Percentiles rank a stretch among this genome's conserved stretches.
Evolutionary conservation across 129 eudicot species (phyloP).

Genomic region (Centrapalus pauciflorus): DNA sequence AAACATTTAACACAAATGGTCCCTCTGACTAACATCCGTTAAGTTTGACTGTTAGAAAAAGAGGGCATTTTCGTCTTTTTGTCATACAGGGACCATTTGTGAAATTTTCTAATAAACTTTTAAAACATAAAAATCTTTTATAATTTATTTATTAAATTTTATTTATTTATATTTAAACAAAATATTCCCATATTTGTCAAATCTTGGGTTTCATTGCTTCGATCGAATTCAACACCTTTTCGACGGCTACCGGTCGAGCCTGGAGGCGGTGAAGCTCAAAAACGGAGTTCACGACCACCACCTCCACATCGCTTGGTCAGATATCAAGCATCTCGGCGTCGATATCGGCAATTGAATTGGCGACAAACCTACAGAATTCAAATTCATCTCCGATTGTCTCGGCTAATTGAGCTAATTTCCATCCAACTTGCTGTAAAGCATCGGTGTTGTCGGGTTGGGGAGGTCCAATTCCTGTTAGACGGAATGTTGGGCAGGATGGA

Average conservation of each 20-base stretch:
- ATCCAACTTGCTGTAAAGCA: constrained; percentile 75
- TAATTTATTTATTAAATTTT: no score
- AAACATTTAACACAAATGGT: no score
- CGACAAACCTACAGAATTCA: constrained; percentile 62
- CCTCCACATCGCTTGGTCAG: constrained; percentile 44
- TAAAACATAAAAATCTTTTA: no score
- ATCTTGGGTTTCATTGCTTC: constrained; percentile 68
- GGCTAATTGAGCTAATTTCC: constrained; percentile 72
- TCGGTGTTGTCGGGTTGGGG: constrained; percentile 79
- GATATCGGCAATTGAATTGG: constrained; percentile 57
- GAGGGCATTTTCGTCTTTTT: no score
- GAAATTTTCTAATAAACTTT: no score
- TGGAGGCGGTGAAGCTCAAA: constrained; percentile 70
- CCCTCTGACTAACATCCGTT: no score
- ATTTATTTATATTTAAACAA: no score
- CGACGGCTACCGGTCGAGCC: constrained; percentile 51
- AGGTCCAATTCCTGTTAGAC: constrained; percentile 78
- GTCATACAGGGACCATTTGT: no score
- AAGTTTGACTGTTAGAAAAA: no score
- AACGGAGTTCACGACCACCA: constrained; percentile 76
- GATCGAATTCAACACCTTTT: constrained; percentile 57
- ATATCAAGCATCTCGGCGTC: constrained; percentile 51
- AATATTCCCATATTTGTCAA: no score
- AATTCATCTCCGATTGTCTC: constrained; percentile 60
- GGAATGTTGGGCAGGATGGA: constrained; percentile 64